Evolutionary conservation across 768 basidiomycete genomes (phyloP).

Genomic region (Lenzites betulinus): DNA sequence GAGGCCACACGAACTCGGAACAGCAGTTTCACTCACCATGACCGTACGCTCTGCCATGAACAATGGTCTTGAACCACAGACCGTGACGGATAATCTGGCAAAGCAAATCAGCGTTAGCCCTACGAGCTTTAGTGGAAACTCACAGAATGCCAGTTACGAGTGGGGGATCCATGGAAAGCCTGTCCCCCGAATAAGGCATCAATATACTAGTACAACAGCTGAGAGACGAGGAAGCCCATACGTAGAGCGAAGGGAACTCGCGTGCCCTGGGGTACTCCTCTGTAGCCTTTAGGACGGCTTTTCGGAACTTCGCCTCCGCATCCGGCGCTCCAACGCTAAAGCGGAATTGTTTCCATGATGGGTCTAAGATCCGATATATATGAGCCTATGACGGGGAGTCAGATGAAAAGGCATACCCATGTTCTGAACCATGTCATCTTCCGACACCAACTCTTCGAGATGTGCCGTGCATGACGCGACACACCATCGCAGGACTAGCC

Average conservation of each 20-base stretch:
- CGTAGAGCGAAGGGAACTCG: slow-evolving; percentile 43
- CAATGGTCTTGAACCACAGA: slow-evolving; percentile 58
- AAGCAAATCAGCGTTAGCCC: not conserved
- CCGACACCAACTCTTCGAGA: slow-evolving; percentile 59
- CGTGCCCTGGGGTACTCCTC: slow-evolving; percentile 41
- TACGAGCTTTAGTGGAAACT: slow-evolving; percentile 9
- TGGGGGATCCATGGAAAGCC: slow-evolving; percentile 71
- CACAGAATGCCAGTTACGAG: slow-evolving; percentile 74
- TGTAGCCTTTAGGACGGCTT: slow-evolving; percentile 45
- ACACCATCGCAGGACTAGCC: slow-evolving; percentile 69
- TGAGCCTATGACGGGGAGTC: not conserved
- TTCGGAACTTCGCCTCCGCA: slow-evolving; percentile 65
- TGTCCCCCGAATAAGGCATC: slow-evolving; percentile 21
- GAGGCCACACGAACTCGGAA: not conserved
- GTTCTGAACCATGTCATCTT: slow-evolving; percentile 55
- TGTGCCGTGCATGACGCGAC: slow-evolving; percentile 74
- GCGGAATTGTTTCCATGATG: slow-evolving; percentile 61
- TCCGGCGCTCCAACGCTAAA: slow-evolving; percentile 73
- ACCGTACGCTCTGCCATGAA: slow-evolving; percentile 64
- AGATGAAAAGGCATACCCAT: slow-evolving; percentile 42
- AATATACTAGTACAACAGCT: not conserved
- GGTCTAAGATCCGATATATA: slow-evolving; percentile 35
- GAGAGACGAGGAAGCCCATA: slow-evolving; percentile 1
- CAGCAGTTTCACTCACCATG: slow-evolving; percentile 46
- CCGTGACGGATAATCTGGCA: slow-evolving; percentile 70